Base-by-base conservation (phyloP, 345 rosid species). In the Heritiera fomes region DNA sequence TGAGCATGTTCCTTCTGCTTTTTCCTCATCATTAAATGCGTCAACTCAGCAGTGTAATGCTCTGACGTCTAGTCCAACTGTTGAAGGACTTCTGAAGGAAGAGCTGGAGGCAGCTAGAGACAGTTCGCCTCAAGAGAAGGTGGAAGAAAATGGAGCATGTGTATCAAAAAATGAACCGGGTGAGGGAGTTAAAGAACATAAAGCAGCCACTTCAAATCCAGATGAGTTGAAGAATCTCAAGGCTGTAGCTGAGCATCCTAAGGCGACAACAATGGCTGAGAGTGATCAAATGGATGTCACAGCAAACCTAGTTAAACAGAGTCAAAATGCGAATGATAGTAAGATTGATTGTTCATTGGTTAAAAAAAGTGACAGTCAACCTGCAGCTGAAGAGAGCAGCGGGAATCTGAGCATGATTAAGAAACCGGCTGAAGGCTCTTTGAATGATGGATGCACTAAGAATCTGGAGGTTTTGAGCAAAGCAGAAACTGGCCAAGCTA, bases 11-110 rank as follows among this genome's bases (percentile, higher is more conserved):
- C 73, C 77, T 34, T 34, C 38, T 56, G 55, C 79, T 78, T 72
- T 88, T 73, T 43, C 69, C 20, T 17, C 83, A 58, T 80, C 79
- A 38, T 75, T 79, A 73, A 85, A 68, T 76, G 50, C 30, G 40
- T 75, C 69, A 63, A 75, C 85, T 23, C 80, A 74, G 66, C 87
- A 78, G 60, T 71, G 75, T 60, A 84, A 59, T 78, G 62, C 87
- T 49, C 81, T 78, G 55, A 50, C 73, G 30, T 71, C 85, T 17
- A 65, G 76, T 79, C 77, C 78, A 65, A 63, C 81, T 20, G 32
- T 73, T 73, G 83, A 81, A 75, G 71, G 66, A 52, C 71, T 77
- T 40, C 60, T 62, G 46, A 86, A 82, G 78, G 85, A 82, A 62
- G 40, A 75, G 55, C 66, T 52, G 32, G 83, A 70, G 49, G 63